Percentiles rank a stretch among this genome's conserved stretches.
These are phyloP conservation scores for Auricularia sp. DNA, from an alignment of 768 basidiomycete species.

Conservation along the genomic window DNA sequence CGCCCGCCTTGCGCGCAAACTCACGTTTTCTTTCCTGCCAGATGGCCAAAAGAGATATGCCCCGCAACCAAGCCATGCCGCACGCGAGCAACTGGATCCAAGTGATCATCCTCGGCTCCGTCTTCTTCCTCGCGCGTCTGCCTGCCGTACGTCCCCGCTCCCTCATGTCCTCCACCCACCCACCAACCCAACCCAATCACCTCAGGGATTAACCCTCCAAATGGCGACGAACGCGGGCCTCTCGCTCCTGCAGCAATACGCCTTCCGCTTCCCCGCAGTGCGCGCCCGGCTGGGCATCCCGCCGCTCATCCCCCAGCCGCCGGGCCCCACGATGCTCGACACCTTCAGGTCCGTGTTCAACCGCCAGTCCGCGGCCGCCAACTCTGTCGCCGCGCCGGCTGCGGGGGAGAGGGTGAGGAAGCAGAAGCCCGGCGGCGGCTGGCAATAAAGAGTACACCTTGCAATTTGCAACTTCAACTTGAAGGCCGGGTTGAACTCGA, in stretches of 20 bases:
- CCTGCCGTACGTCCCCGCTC: not conserved
- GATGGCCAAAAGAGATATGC: not conserved
- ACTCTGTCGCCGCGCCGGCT: too few relatives aligned
- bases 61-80: not conserved
- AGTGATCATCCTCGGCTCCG: not conserved
- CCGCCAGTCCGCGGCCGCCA: too few relatives aligned
- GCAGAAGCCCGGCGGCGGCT: too few relatives aligned
- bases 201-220: not conserved
- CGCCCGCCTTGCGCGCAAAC: not conserved
- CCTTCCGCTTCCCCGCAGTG: not conserved
- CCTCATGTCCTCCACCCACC: too few relatives aligned
- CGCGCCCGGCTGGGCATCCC: not conserved
- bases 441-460: too few relatives aligned
- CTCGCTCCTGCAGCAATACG: not conserved
- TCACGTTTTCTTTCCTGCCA: not conserved
- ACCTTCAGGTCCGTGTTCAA: too few relatives aligned
- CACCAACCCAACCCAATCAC: not conserved
- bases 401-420: too few relatives aligned
- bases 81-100: not conserved
- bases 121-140: not conserved
- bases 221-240: not conserved
- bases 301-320: not conserved
- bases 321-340: not conserved
- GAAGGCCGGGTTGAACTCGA: too few relatives aligned
- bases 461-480: too few relatives aligned